Evolutionary conservation across 208 protist genomes (phyloP).

Genomic region (Acanthamoeba lenticulata): DNA sequence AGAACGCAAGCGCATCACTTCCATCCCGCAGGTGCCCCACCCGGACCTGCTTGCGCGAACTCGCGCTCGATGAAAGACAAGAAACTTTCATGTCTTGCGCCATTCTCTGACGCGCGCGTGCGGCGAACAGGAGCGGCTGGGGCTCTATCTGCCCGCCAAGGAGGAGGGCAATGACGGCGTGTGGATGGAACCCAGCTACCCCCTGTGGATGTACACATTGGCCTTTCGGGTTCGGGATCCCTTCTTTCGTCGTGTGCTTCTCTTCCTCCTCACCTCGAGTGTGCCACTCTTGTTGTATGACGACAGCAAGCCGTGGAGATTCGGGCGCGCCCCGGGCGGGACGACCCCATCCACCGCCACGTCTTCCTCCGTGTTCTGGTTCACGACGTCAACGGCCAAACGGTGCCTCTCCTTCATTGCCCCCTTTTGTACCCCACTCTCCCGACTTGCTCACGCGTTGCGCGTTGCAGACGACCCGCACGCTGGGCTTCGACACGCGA

Average conservation of each 20-base stretch:
- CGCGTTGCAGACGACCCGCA: background rate
- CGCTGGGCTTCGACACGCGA: background rate
- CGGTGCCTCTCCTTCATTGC: background rate
- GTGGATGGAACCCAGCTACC: slow-evolving; percentile 4
- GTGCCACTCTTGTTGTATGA: background rate
- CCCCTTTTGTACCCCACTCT: background rate
- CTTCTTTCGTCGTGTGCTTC: background rate
- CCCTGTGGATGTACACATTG: background rate
- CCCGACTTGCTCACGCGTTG: too few relatives aligned
- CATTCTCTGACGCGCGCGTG: too few relatives aligned
- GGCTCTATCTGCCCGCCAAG: background rate
- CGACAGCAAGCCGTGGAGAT: background rate
- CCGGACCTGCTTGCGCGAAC: too few relatives aligned
- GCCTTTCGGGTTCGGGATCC: background rate
- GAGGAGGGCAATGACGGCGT: background rate
- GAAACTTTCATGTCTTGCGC: background rate
- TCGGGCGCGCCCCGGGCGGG: background rate
- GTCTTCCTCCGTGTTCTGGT: background rate
- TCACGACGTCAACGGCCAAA: background rate
- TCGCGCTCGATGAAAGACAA: too few relatives aligned
- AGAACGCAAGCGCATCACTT: slow-evolving; percentile 39
- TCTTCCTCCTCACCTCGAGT: background rate
- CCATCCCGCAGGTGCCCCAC: background rate
- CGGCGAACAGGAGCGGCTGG: background rate
- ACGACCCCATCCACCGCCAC: background rate